A percentile compares a stretch with the other conserved stretches of the same genome.
Conservation (phyloP, 441 rosid species). For the Jatropha podagrica region DNA sequence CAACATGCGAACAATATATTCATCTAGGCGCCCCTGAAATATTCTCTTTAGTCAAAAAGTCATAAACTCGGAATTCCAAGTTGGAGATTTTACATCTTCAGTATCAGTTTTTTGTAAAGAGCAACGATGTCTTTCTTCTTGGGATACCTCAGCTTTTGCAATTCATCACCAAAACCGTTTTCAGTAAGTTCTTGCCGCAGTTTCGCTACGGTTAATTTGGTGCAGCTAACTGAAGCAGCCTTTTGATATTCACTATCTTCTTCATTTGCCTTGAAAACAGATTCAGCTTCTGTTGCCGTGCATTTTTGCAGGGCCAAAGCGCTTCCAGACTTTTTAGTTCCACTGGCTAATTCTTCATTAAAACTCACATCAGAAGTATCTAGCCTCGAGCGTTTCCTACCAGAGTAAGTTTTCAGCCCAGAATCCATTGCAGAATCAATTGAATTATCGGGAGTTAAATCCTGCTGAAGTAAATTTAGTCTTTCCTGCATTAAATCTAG, state of each 20-base stretch:
- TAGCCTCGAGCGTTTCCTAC: slow-evolving; percentile 58
- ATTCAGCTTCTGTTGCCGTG: slow-evolving; percentile 47
- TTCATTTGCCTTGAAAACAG: slow-evolving; percentile 37
- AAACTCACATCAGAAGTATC: slow-evolving; percentile 52
- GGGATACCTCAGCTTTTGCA: slow-evolving; percentile 61
- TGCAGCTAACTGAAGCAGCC: slow-evolving; percentile 53
- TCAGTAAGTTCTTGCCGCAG: slow-evolving; percentile 73
- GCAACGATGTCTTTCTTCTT: slow-evolving; percentile 72
- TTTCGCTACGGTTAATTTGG: slow-evolving; percentile 60
- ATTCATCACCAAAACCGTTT: slow-evolving; percentile 61
- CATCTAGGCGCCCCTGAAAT: not conserved
- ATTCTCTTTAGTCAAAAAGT: not conserved
- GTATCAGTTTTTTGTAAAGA: slow-evolving; percentile 55
- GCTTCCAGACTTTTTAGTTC: slow-evolving; percentile 49
- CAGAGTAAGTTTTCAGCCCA: slow-evolving; percentile 60
- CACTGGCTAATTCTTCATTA: slow-evolving; percentile 37
- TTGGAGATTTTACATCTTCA: slow-evolving; percentile 37
- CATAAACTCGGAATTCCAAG: not conserved
- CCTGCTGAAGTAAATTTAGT: slow-evolving; percentile 61
- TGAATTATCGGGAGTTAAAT: slow-evolving; percentile 52
- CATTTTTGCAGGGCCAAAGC: slow-evolving; percentile 37
- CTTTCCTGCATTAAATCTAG: slow-evolving; percentile 58
- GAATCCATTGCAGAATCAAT: slow-evolving; percentile 58
- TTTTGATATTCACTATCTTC: slow-evolving; percentile 48
- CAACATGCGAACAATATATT: not conserved